Conservation (phyloP, 2,329 filamentous ascomycete species). For the Ophiostoma sp. region DNA sequence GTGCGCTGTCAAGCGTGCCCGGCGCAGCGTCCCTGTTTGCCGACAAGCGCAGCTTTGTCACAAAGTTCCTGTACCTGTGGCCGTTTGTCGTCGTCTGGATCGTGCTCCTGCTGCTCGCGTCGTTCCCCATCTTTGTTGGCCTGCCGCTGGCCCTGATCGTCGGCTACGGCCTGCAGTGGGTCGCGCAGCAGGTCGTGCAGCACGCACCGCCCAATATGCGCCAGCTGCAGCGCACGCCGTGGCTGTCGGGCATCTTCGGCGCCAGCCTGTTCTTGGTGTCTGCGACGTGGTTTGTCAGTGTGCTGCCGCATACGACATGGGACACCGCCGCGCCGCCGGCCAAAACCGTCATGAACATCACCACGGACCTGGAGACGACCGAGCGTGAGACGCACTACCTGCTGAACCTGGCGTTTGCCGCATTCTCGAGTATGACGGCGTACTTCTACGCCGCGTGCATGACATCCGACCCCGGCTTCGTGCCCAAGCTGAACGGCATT, state of each 20-base stretch:
- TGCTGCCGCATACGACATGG: constrained; percentile 52
- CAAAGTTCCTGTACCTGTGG: constrained; percentile 83
- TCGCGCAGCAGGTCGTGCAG: constrained; percentile 69
- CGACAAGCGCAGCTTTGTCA: constrained; percentile 71
- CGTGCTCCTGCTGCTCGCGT: constrained; percentile 65
- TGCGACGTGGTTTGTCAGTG: constrained; percentile 65
- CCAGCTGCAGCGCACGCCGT: constrained; percentile 85
- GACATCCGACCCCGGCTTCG: constrained; percentile 83
- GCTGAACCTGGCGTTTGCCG: constrained; percentile 68
- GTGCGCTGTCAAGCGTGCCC: constrained; percentile 42
- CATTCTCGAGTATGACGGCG: constrained; percentile 58
- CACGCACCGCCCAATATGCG: constrained; percentile 86
- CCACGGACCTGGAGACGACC: not conserved
- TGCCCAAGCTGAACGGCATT: constrained; percentile 83
- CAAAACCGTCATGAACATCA: constrained; percentile 8
- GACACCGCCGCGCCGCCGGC: constrained; percentile 4
- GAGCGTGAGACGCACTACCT: constrained; percentile 52
- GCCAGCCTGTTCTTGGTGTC: constrained; percentile 77
- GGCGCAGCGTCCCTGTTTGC: constrained; percentile 64
- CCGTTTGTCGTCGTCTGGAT: constrained; percentile 72
- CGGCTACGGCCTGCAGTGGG: constrained; percentile 68
- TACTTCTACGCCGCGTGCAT: constrained; percentile 89
- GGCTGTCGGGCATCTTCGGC: constrained; percentile 88
- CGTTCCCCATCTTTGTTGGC: constrained; percentile 67
- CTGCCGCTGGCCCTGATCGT: constrained; percentile 64